Evolutionary conservation across 495 filamentous ascomycete genomes (phyloP).

Genomic region (Trichoderma erinaceum): DNA sequence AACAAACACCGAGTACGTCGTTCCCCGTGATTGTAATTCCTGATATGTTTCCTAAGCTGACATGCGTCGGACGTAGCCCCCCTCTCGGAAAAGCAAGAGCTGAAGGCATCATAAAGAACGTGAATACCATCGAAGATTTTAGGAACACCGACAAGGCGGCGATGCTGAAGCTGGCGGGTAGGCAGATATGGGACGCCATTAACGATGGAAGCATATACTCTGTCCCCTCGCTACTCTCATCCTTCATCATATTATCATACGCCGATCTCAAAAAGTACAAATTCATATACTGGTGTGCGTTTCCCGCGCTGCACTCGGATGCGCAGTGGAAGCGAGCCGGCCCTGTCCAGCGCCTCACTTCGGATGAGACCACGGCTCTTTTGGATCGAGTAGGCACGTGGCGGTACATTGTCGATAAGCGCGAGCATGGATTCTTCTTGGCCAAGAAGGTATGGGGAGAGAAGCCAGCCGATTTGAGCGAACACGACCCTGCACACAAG

Average conservation of each 20-base stretch:
- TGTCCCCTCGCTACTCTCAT: constrained; percentile 81
- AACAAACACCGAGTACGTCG: constrained; percentile 66
- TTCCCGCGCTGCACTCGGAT: constrained; percentile 84
- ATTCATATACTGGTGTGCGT: constrained; percentile 93
- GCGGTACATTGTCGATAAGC: constrained; percentile 68
- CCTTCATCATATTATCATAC: constrained; percentile 85
- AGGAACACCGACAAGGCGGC: constrained; percentile 63
- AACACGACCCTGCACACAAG: constrained; percentile 35
- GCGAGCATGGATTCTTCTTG: constrained; percentile 91
- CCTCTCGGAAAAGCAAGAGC: constrained; percentile 69
- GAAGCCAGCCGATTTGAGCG: constrained; percentile 29
- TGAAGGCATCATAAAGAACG: constrained; percentile 90
- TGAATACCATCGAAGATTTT: constrained; percentile 95
- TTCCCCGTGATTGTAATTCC: constrained; percentile 19
- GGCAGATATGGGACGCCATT: constrained; percentile 94
- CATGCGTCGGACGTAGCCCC: constrained; percentile 44
- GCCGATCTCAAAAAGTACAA: constrained; percentile 94
- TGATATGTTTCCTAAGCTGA: neutral
- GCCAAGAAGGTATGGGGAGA: constrained; percentile 59
- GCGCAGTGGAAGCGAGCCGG: constrained; percentile 61
- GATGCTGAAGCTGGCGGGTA: constrained; percentile 66
- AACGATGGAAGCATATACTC: constrained; percentile 93
- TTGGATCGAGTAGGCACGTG: constrained; percentile 79
- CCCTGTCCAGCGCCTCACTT: constrained; percentile 47
- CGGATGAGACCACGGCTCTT: constrained; percentile 63